These are phyloP conservation scores for Starmerella floricola DNA, from an alignment of 805 yeast genomes.

Conservation along the genomic window DNA sequence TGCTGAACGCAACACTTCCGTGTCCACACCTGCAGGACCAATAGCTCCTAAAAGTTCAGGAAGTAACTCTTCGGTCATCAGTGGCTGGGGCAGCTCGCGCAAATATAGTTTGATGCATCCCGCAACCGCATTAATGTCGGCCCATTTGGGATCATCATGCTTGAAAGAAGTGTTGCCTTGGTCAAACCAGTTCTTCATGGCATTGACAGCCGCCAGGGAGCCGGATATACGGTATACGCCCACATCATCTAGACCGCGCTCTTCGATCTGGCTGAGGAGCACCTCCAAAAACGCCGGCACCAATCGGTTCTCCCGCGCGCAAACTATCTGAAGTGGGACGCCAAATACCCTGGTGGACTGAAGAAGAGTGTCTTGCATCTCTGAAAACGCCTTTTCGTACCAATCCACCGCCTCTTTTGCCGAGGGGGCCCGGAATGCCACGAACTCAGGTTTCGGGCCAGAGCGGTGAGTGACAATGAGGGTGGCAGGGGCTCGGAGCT, in stretches of 20 bases:
- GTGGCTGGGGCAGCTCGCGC: slow-evolving; percentile 77
- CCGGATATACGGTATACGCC: slow-evolving; percentile 76
- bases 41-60: slow-evolving; percentile 38
- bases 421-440: slow-evolving; percentile 50
- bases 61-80: slow-evolving; percentile 56
- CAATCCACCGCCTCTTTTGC: slow-evolving; percentile 61
- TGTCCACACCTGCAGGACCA: slow-evolving; percentile 19
- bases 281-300: slow-evolving; percentile 57
- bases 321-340: slow-evolving; percentile 64
- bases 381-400: slow-evolving; percentile 35
- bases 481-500: not conserved
- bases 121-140: slow-evolving; percentile 75
- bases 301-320: slow-evolving; percentile 52
- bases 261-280: slow-evolving; percentile 64
- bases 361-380: slow-evolving; percentile 8
- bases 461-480: slow-evolving; percentile 3
- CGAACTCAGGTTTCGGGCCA: slow-evolving; percentile 9
- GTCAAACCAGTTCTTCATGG: slow-evolving; percentile 43
- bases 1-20: slow-evolving; percentile 24
- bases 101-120: slow-evolving; percentile 75
- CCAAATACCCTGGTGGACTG: slow-evolving; percentile 57
- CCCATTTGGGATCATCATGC: slow-evolving; percentile 44
- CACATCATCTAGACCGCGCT: slow-evolving; percentile 78
- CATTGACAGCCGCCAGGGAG: slow-evolving; percentile 45
- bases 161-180: slow-evolving; percentile 31